Evolutionary conservation across 2,329 filamentous ascomycete species (phyloP).

Genomic region (Colletotrichum higginsianum): DNA sequence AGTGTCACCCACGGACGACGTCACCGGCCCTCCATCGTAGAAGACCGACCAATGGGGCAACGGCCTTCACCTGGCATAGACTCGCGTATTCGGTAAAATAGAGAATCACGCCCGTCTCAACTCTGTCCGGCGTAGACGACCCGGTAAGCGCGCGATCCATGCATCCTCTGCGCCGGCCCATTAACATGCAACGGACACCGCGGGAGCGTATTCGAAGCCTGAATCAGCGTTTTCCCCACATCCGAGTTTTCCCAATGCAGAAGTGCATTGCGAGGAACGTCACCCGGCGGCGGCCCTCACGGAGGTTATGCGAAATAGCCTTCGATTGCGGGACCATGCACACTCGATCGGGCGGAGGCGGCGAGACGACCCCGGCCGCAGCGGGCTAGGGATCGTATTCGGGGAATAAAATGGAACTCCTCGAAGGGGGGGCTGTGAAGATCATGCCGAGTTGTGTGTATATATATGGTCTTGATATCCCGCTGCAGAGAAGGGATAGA

Average conservation of each 20-base stretch:
- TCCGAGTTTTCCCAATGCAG: background rate
- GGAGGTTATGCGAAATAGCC: background rate
- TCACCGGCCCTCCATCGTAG: background rate
- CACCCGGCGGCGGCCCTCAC: background rate
- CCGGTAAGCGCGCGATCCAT: background rate
- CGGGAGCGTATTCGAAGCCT: no score
- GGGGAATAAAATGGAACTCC: background rate
- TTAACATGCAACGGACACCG: background rate
- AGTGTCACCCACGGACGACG: background rate
- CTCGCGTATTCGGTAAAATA: background rate
- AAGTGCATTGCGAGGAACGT: background rate
- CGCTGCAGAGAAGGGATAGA: fast-evolving
- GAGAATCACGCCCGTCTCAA: background rate
- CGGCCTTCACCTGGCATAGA: background rate
- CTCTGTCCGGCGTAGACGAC: background rate
- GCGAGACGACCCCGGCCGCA: background rate
- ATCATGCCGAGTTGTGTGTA: background rate
- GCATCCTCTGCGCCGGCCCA: background rate
- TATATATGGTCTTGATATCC: background rate
- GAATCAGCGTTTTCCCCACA: background rate
- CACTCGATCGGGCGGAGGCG: background rate
- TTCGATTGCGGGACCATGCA: background rate
- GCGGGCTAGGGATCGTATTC: background rate
- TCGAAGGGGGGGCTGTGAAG: background rate
- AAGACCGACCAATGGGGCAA: background rate